A percentile compares a stretch with the other conserved stretches of the same genome.
Evolutionary conservation across 1,284 basidiomycete genomes (phyloP).

Genomic region (Tremellales sp.): DNA sequence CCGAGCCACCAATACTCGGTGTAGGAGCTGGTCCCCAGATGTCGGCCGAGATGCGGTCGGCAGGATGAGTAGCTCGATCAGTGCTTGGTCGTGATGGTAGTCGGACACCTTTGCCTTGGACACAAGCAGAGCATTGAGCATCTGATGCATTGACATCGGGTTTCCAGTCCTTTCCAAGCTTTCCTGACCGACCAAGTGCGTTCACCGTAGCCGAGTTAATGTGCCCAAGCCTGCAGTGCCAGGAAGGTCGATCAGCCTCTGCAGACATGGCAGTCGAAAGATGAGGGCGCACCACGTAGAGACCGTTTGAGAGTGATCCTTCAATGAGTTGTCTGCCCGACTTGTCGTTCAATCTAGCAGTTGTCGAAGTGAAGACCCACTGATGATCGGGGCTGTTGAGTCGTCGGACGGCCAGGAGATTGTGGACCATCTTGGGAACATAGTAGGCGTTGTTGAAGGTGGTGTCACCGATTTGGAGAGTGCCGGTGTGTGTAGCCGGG

Average conservation of each 20-base stretch:
- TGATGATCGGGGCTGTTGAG: neutral
- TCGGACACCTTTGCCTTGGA: slow-evolving; percentile 15
- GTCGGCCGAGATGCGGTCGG: slow-evolving; percentile 10
- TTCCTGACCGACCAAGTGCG: slow-evolving; percentile 2
- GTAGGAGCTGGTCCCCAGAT: slow-evolving; percentile 16
- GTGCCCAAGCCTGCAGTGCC: slow-evolving; percentile 7
- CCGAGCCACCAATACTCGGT: slow-evolving; percentile 5
- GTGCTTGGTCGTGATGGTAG: slow-evolving; percentile 4
- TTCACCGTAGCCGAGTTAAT: slow-evolving; percentile 3
- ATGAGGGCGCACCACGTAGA: slow-evolving; percentile 5
- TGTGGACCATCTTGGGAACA: slow-evolving; percentile 6
- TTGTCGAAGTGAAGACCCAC: neutral
- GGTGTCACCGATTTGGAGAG: neutral
- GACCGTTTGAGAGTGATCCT: slow-evolving; percentile 5
- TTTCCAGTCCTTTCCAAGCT: slow-evolving; percentile 3
- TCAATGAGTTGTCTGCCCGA: neutral
- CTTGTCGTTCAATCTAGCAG: neutral
- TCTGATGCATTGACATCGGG: slow-evolving; percentile 2
- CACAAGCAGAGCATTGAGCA: slow-evolving; percentile 4
- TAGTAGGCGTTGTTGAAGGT: slow-evolving; percentile 3
- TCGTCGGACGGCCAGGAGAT: slow-evolving; percentile 4
- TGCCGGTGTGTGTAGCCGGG: neutral
- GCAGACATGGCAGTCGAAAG: neutral
- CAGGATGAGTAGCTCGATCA: slow-evolving; percentile 5
- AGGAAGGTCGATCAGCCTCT: neutral